A percentile compares a stretch with the other conserved stretches of the same genome.
Conservation (phyloP, 2,329 filamentous ascomycete species). For the Chaetomiaceae sp. region DNA sequence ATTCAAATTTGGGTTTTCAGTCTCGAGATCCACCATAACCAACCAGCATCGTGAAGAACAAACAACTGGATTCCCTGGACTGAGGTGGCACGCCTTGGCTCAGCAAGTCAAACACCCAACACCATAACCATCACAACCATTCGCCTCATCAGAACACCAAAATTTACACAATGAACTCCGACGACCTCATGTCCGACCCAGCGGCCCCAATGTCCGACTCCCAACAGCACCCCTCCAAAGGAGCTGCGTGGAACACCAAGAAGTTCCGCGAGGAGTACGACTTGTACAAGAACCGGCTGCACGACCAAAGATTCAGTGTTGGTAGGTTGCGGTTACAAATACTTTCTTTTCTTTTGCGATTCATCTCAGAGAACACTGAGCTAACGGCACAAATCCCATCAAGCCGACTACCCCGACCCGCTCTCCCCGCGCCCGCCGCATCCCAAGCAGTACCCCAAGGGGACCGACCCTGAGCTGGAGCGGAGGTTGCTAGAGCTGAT, state of each 20-base stretch:
- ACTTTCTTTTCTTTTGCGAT: not conserved
- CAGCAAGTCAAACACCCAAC: no score
- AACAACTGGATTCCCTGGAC: no score
- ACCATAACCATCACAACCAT: not conserved
- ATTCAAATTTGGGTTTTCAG: no score
- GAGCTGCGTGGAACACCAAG: slow-evolving; percentile 27
- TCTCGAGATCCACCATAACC: not conserved
- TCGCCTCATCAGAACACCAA: not conserved
- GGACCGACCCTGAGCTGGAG: slow-evolving; percentile 35
- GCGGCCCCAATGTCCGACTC: not conserved
- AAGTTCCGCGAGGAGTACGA: slow-evolving; percentile 44
- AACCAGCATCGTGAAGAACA: not conserved
- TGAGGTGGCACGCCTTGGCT: no score
- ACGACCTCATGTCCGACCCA: slow-evolving; percentile 26
- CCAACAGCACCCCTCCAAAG: slow-evolving; percentile 2
- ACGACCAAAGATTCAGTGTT: slow-evolving; percentile 44
- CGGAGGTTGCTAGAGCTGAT: slow-evolving; percentile 36
- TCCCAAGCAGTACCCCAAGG: slow-evolving; percentile 21
- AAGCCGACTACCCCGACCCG: slow-evolving; percentile 44
- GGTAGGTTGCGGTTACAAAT: slow-evolving; percentile 33
- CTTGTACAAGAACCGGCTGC: slow-evolving; percentile 34
- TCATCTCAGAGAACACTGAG: not conserved
- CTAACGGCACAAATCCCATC: not conserved
- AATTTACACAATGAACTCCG: slow-evolving; percentile 17
- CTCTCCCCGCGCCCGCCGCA: slow-evolving; percentile 34